A percentile compares a stretch with the other conserved stretches of the same genome.
Conservation (phyloP, 2,329 filamentous ascomycete genomes). For the Verticillium albo-atrum region DNA sequence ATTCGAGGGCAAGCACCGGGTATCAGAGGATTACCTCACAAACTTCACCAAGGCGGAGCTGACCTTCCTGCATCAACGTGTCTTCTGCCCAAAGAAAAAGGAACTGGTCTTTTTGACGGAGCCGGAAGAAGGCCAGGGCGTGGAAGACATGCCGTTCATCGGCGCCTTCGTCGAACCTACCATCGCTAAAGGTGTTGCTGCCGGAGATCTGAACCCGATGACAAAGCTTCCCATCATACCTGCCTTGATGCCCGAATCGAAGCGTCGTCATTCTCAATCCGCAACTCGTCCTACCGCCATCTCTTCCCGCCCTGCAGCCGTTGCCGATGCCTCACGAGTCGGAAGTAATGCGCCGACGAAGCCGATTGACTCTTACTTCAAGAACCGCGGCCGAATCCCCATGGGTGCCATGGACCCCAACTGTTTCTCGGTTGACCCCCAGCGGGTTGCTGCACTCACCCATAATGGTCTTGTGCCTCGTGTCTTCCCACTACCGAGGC, state of each 20-base stretch:
- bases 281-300: conserved; percentile 6
- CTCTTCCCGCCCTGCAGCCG: conserved; percentile 12
- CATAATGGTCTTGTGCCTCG: conserved; percentile 46
- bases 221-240: conserved; percentile 66
- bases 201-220: conserved; percentile 82
- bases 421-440: conserved; percentile 50
- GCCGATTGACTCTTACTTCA: conserved; percentile 53
- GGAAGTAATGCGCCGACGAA: conserved; percentile 30
- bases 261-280: conserved; percentile 34
- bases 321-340: conserved; percentile 13
- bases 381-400: conserved; percentile 44
- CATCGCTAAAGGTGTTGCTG: conserved; percentile 69
- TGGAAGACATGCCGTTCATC: conserved; percentile 75
- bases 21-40: conserved; percentile 77
- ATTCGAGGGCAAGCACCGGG: conserved; percentile 79
- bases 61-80: conserved; percentile 91
- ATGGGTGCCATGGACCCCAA: conserved; percentile 61
- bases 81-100: conserved; percentile 74
- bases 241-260: conserved; percentile 33
- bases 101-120: conserved; percentile 72
- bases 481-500: conserved; percentile 55
- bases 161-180: conserved; percentile 67
- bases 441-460: conserved; percentile 43
- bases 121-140: conserved; percentile 56
- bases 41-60: conserved; percentile 82